Evolutionary conservation across 345 rosid species (phyloP), one percentile per base, ranked within the genome.

Genomic region (Citrus cavaleriei): DNA sequence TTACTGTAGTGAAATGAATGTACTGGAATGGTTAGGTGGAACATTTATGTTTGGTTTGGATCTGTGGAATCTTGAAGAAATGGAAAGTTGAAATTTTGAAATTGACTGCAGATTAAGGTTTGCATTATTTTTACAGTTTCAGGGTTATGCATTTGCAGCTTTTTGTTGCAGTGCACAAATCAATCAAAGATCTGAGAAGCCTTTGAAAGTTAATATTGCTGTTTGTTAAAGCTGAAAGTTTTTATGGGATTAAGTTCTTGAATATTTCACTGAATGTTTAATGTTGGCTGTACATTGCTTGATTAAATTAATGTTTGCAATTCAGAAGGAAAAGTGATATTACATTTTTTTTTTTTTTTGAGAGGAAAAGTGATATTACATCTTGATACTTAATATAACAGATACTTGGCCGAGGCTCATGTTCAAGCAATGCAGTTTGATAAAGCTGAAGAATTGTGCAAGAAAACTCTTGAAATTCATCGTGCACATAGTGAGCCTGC

Each of bases 391-490:
- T 68, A 70, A 82, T 72, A 51, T 73, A 78, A 10, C 88, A 97
- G 99, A 89, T 97, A 94, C 85, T 87, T 97, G 72, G 95, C 98
- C 7, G 99, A 97, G 89, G 98, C 98, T 19, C 93, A 92, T 80
- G 99, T 97, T 81, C 99, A 97, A 70, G 99, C 98, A 68, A 93
- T 97, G 99, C 97, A 94, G 81, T 97, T 97, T 81, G 95, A 92
- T 76, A 92, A 92, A 89, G 99, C 99, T 2, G 98, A 93, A 86
- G 99, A 97, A 66, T 81, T 97, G 77, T 89, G 95, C 86, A 91
- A 92, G 88, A 94, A 84, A 79, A 97, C 98, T 72, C 91, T 97
- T 40, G 98, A 97, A 76, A 97, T 97, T 82, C 99, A 97, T 76
- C 90, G 93, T 49, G 97, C 91, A 0, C 99, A 97, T 76, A 97